Conservation (phyloP, 768 basidiomycete species). For the Kwoniella sp. region DNA sequence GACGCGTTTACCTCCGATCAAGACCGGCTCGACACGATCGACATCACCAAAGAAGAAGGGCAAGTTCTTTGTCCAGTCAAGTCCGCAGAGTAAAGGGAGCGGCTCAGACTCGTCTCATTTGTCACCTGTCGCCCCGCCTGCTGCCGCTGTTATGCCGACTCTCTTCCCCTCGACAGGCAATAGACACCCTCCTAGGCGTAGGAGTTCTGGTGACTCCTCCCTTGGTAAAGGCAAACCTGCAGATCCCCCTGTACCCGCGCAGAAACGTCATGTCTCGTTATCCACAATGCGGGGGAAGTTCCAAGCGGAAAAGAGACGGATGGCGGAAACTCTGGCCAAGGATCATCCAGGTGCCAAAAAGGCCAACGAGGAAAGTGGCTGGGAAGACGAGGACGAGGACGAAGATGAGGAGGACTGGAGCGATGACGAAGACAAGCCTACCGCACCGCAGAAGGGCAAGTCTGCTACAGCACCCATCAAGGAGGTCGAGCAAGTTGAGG, state of each 20-base stretch:
- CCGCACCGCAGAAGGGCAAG: background rate
- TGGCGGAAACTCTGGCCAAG: conserved; percentile 37
- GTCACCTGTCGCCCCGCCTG: conserved; percentile 11
- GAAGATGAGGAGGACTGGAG: conserved; percentile 28
- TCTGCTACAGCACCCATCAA: conserved; percentile 10
- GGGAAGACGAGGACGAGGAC: conserved; percentile 42
- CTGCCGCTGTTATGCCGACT: background rate
- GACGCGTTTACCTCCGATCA: conserved; percentile 5
- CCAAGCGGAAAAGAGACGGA: conserved; percentile 40
- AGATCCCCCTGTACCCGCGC: background rate
- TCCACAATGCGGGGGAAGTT: conserved; percentile 46
- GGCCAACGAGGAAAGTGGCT: conserved; percentile 42
- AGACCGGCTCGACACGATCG: conserved; percentile 4
- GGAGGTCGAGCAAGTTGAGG: conserved; percentile 4
- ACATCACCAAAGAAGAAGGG: conserved; percentile 30
- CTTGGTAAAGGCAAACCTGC: conserved; percentile 1
- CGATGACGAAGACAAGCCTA: conserved; percentile 23
- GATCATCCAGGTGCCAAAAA: conserved; percentile 28
- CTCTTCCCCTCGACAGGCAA: background rate
- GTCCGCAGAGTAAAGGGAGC: conserved; percentile 34
- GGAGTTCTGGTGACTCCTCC: conserved; percentile 30
- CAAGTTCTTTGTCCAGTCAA: conserved; percentile 48
- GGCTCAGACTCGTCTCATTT: conserved; percentile 32
- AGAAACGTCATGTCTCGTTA: conserved; percentile 40
- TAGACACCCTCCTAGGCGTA: conserved; percentile 6